Conservation (phyloP, 495 filamentous ascomycete genomes). For the Aspergillus ellipticus region DNA sequence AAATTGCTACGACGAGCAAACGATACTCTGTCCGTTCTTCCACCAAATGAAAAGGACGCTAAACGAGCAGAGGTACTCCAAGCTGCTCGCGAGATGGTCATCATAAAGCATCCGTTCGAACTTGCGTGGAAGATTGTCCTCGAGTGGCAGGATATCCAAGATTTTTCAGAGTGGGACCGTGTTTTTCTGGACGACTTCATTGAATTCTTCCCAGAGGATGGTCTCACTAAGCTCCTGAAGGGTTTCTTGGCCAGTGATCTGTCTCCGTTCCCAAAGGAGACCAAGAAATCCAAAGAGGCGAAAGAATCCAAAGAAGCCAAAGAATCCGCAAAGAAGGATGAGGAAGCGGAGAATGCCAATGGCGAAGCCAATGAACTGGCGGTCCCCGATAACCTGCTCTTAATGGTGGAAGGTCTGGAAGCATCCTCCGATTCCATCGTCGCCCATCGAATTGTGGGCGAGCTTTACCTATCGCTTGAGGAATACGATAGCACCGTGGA, state of each 20-base stretch:
- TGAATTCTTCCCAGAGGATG: constrained; percentile 77
- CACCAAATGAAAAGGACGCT: constrained; percentile 56
- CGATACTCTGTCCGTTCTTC: constrained; percentile 66
- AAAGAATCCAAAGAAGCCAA: constrained; percentile 23
- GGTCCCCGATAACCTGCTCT: constrained; percentile 67
- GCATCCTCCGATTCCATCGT: constrained; percentile 68
- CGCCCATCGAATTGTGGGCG: constrained; percentile 77
- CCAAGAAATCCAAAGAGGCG: constrained; percentile 16
- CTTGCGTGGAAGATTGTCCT: constrained; percentile 87
- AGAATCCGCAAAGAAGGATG: constrained; percentile 19
- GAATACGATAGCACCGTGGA: constrained; percentile 85
- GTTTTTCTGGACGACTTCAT: constrained; percentile 74
- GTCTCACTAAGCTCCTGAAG: constrained; percentile 73
- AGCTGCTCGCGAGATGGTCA: constrained; percentile 84
- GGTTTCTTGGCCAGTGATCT: constrained; percentile 79
- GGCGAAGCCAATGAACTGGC: constrained; percentile 47
- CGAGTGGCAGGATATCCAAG: constrained; percentile 81
- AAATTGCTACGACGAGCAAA: constrained; percentile 80
- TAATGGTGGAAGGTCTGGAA: constrained; percentile 81
- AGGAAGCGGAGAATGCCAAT: constrained; percentile 24
- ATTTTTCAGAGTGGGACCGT: constrained; percentile 67
- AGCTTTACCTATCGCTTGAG: constrained; percentile 80
- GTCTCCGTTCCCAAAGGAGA: constrained; percentile 66
- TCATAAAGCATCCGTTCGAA: constrained; percentile 88
- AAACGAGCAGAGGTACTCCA: constrained; percentile 69